Evolutionary conservation across 108 stramenopile species (phyloP).

Genomic region (Nitzschia sp.): DNA sequence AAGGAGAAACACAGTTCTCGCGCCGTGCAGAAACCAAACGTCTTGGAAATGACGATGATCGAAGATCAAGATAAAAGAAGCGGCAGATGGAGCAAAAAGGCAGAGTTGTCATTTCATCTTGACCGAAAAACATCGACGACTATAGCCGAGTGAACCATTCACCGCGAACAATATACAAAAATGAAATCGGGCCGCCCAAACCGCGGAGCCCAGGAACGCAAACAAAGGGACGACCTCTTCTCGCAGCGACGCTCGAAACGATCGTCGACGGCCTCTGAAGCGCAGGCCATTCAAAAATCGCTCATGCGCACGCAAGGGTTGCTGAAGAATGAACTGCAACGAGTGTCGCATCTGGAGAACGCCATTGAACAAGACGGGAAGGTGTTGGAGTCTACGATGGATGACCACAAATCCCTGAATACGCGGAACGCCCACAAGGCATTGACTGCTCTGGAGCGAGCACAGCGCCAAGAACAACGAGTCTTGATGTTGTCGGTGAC

Average conservation of each 20-base stretch:
- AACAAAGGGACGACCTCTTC: slow-evolving; percentile 10
- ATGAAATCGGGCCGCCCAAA: too few species aligned
- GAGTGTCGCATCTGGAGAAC: slow-evolving; percentile 48
- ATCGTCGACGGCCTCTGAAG: slow-evolving; percentile 52
- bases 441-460: slow-evolving; percentile 42
- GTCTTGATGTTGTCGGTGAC: slow-evolving; percentile 49
- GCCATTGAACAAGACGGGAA: slow-evolving; percentile 62
- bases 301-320: slow-evolving; percentile 50
- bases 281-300: slow-evolving; percentile 55
- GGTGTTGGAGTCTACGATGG: slow-evolving; percentile 46
- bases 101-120: too few species aligned
- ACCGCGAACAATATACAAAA: too few species aligned
- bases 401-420: slow-evolving; percentile 48
- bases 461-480: slow-evolving; percentile 53
- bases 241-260: slow-evolving; percentile 1
- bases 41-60: too few species aligned
- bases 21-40: too few species aligned
- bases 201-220: slow-evolving; percentile 4
- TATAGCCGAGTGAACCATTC: too few species aligned
- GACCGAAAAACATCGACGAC: too few species aligned
- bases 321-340: slow-evolving; percentile 57
- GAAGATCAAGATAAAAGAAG: too few species aligned
- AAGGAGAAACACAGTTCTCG: too few species aligned
- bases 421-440: slow-evolving; percentile 46
- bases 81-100: too few species aligned